Evolutionary conservation across 2,329 filamentous ascomycete species (phyloP), one percentile per base, ranked within the genome.

Genomic region (Apiospora malaysiana): DNA sequence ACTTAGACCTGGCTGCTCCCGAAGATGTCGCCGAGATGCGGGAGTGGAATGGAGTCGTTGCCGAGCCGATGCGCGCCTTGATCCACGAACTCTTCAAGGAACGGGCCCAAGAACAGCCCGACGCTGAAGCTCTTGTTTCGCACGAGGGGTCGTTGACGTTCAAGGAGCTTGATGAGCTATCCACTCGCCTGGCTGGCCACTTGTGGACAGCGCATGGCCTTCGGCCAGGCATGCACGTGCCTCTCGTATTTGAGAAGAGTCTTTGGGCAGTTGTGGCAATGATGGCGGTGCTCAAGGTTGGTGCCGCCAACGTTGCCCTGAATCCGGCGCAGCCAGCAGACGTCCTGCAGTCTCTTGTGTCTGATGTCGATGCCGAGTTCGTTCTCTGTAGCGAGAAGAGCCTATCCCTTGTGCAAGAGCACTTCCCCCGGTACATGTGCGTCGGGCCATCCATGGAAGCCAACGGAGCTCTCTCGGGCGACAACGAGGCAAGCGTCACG

Each of bases 191-290:
- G 9, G 69, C 69, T 10, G 43, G 37, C 27, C 43, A 49, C 42
- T 25, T 70, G 6, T 66, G 37, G 46, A 23, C 25, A 1, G 23
- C 40, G n/a, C 40, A 18, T 18, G 69, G 59, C 32, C 0, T 66
- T 9, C 43, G 56, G 1, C 59, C 45, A 6, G 56, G 46, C 12
- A 51, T 67, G 46, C 43, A 37, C 40, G 69, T 70, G 9, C 69
- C 69, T 5, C 25, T 70, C 16, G n/a, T 46, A 14, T 66, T 70
- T 40, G 69, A 70, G 14, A 70, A 66, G 43, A 42, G 43, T 32
- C 32, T 40, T 2, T 66, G 59, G 69, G 63, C 69, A 1, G 59
- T 70, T 10, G 69, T 70, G 3, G 59, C 69, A 5, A 66, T 70
- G 23, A 46, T 70, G 27, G 69, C 69, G 5, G 59, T 66, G 10